Evolutionary conservation across 768 basidiomycete genomes (phyloP).

Genomic region (Dictyophora rubrovolvata): DNA sequence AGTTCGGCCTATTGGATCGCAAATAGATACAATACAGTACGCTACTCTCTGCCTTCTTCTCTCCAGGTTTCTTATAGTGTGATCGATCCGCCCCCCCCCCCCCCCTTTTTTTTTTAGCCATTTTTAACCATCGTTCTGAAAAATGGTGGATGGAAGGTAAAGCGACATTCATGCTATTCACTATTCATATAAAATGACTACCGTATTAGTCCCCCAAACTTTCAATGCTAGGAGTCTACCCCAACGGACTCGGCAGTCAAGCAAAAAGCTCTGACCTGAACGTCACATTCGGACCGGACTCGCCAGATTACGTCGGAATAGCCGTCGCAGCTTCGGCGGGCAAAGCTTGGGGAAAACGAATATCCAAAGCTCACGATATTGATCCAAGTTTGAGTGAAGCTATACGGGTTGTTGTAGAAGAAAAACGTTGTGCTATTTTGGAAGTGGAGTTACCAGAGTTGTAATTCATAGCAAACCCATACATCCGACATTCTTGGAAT

Average conservation of each 20-base stretch:
- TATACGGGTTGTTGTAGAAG: conserved; percentile 43
- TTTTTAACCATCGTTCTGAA: conserved; percentile 64
- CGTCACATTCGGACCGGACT: conserved; percentile 52
- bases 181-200: background rate
- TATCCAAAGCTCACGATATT: conserved; percentile 21
- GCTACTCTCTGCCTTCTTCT: conserved; percentile 12
- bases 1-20: conserved; percentile 67
- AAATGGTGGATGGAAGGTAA: conserved; percentile 59
- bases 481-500: too few relatives aligned
- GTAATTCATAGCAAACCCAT: background rate
- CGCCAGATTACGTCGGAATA: conserved; percentile 50
- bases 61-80: background rate
- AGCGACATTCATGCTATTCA: conserved; percentile 9
- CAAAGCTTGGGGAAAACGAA: conserved; percentile 46
- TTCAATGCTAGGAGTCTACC: conserved; percentile 59
- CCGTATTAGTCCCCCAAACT: conserved; percentile 41
- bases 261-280: conserved; percentile 39
- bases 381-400: conserved; percentile 35
- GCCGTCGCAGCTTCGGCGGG: conserved; percentile 48
- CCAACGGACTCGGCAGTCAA: conserved; percentile 39
- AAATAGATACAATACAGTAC: conserved; percentile 52
- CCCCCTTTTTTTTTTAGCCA: conserved; percentile 31
- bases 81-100: too few relatives aligned
- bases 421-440: conserved; percentile 53
- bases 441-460: conserved; percentile 33